Percentiles rank a stretch among this genome's conserved stretches.
phyloP scores from a whole-genome alignment of 225 moss, liverwort and hornwort species.

The Anthoceros angustus region DNA sequence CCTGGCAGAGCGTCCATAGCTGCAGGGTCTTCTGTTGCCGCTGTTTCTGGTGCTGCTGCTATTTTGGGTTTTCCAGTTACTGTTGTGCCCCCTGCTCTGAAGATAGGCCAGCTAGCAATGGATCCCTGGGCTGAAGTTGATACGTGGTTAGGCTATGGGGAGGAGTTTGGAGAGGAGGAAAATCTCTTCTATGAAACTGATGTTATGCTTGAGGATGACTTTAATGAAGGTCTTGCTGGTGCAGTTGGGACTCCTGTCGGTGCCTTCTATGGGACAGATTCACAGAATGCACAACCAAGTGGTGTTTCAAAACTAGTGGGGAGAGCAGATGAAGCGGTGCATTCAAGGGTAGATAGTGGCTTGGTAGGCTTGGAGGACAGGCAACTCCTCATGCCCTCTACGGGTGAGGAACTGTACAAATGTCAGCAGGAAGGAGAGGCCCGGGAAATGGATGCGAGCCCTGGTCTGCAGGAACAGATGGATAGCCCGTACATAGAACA shows the following conservation, averaged over 20 bases:
- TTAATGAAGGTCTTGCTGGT: slow-evolving; percentile 23
- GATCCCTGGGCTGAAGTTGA: slow-evolving; percentile 99
- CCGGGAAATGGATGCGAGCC: no score
- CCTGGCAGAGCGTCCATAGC: slow-evolving; percentile 35
- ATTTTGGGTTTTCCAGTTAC: slow-evolving; percentile 41
- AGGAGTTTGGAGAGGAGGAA: slow-evolving; percentile 77
- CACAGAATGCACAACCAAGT: slow-evolving; percentile 11
- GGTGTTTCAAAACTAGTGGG: background rate
- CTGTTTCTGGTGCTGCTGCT: slow-evolving; percentile 19
- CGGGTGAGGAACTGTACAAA: background rate
- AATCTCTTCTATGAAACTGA: slow-evolving; percentile 80
- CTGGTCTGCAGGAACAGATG: no score
- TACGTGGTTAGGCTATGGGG: slow-evolving; percentile 90
- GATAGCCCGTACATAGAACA: no score
- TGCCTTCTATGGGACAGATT: slow-evolving; percentile 31
- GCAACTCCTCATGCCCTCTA: background rate
- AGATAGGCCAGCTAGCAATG: slow-evolving; percentile 67
- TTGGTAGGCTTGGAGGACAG: background rate
- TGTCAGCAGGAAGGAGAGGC: no score
- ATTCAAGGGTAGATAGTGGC: background rate
- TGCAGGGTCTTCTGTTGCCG: slow-evolving; percentile 21
- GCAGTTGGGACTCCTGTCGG: slow-evolving; percentile 14
- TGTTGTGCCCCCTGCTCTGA: slow-evolving; percentile 50
- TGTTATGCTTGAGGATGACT: slow-evolving; percentile 74
- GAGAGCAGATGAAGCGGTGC: background rate